phyloP scores from a whole-genome alignment of 2,329 filamentous ascomycete species.

The Esteya vermicola region DNA sequence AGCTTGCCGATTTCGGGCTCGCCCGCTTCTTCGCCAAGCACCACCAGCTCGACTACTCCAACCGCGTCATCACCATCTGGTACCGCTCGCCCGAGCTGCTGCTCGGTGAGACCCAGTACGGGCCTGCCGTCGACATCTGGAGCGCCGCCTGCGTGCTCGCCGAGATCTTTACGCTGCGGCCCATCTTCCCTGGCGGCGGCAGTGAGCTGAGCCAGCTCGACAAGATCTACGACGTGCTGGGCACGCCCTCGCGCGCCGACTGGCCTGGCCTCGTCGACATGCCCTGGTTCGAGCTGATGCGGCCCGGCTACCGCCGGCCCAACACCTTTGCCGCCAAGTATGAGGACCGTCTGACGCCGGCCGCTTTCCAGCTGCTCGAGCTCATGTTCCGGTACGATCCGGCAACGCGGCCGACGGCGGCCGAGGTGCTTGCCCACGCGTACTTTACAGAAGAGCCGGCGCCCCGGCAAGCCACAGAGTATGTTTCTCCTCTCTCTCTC shows the following conservation, averaged over 20 bases:
- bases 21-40: conserved; percentile 93
- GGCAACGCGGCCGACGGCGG: conserved; percentile 64
- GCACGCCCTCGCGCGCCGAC: conserved; percentile 68
- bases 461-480: conserved; percentile 69
- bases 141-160: conserved; percentile 93
- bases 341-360: conserved; percentile 58
- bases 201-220: conserved; percentile 93
- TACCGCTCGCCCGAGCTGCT: conserved; percentile 85
- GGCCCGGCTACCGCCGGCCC: conserved; percentile 58
- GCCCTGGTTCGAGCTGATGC: conserved; percentile 90
- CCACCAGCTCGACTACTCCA: conserved; percentile 87
- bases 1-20: conserved; percentile 90
- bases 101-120: conserved; percentile 80
- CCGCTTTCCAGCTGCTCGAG: conserved; percentile 68
- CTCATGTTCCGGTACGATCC: conserved; percentile 89
- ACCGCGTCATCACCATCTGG: conserved; percentile 98
- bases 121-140: conserved; percentile 87
- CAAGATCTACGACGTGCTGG: conserved; percentile 87
- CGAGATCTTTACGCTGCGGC: conserved; percentile 86
- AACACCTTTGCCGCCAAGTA: conserved; percentile 77
- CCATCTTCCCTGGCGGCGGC: conserved; percentile 90
- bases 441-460: conserved; percentile 81
- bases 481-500: conserved; percentile 22
- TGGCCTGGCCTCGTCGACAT: conserved; percentile 90
- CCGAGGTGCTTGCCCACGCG: conserved; percentile 68